Evolutionary conservation across 768 basidiomycete genomes (phyloP).

Genomic region (Atractiella rhizophila): DNA sequence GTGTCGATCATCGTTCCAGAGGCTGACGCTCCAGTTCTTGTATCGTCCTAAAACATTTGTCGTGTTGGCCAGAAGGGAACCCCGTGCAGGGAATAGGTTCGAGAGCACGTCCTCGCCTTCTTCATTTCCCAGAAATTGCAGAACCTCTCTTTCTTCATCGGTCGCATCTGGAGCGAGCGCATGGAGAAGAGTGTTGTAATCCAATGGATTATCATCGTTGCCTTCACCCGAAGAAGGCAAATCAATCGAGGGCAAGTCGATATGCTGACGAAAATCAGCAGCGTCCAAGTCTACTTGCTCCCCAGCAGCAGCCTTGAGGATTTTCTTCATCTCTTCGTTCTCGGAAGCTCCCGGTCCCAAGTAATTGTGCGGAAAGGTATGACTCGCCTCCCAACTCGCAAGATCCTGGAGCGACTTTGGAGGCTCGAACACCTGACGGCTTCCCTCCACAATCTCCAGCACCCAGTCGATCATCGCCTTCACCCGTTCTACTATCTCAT

Average conservation of each 20-base stretch:
- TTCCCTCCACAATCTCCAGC: conserved; percentile 5
- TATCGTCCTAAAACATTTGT: conserved; percentile 41
- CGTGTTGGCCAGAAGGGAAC: background rate
- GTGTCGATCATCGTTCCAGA: conserved; percentile 97
- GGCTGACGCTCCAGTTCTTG: conserved; percentile 32
- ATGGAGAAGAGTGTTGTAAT: no score
- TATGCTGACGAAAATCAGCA: background rate
- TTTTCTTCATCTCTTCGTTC: background rate
- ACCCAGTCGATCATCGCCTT: conserved; percentile 9
- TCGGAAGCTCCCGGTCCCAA: background rate
- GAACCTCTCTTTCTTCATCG: no score
- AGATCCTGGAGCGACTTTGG: conserved; percentile 1
- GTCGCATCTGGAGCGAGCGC: no score
- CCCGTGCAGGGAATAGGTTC: background rate
- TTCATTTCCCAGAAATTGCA: conserved; percentile 21
- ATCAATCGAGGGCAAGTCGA: background rate
- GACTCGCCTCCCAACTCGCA: background rate
- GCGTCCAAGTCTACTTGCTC: no score
- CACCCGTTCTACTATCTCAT: background rate
- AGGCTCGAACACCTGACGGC: background rate
- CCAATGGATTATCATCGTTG: no score
- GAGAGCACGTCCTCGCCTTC: conserved; percentile 28
- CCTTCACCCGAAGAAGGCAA: background rate
- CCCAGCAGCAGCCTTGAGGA: background rate
- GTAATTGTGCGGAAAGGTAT: no score